Evolutionary conservation across 2,329 filamentous ascomycete species (phyloP), one percentile per base, ranked within the genome.

Genomic region (Arthrobotrys pseudoclavata): DNA sequence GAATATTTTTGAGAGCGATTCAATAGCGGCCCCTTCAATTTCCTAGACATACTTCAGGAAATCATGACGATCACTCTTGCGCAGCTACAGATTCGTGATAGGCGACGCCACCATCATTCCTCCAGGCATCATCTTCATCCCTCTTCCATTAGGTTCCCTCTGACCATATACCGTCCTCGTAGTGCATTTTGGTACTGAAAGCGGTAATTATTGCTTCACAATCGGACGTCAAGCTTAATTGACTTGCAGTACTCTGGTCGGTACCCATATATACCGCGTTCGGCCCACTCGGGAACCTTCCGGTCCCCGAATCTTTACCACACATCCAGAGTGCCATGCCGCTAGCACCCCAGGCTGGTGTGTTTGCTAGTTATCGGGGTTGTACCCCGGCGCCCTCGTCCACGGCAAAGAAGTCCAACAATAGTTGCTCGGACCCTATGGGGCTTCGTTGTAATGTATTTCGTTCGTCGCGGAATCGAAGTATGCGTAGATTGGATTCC

Each of bases 81-180:
- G 18, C 13, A 3, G 55, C 55, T 1, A 60, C 18, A 20, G 10
- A 42, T 4, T 60, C 55, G n/a, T 60, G 10, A 10, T 60, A 60
- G 2, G 55, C 6, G 5, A 42, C 10, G 6, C 55, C 55, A 4
- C 42, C 20, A 26, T 40, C 34, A 20, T 60, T 42, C 31, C 34
- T 40, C 31, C 31, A 60, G 22, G 31, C 20, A 7, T 34, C 55
- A 10, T 60, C 55, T 15, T 24, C 12, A n/a, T 26, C 20, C 34
- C 55, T 60, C 26, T 29, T 60, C 55, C 55, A 60, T 34, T 15
- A 60, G 22, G 20, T 20, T n/a, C 55, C 55, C 3, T n/a, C 18
- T 24, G 18, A 18, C 55, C 31, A 40, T 22, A n/a, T 26, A 20
- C 55, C 55, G 9, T 15, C 4, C 20, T 60, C 55, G 10, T 12